Percentiles rank a stretch among this genome's conserved stretches.
These are phyloP conservation scores for Komagataella phaffii DNA, from an alignment of 805 yeast genomes.

Conservation along the genomic window DNA sequence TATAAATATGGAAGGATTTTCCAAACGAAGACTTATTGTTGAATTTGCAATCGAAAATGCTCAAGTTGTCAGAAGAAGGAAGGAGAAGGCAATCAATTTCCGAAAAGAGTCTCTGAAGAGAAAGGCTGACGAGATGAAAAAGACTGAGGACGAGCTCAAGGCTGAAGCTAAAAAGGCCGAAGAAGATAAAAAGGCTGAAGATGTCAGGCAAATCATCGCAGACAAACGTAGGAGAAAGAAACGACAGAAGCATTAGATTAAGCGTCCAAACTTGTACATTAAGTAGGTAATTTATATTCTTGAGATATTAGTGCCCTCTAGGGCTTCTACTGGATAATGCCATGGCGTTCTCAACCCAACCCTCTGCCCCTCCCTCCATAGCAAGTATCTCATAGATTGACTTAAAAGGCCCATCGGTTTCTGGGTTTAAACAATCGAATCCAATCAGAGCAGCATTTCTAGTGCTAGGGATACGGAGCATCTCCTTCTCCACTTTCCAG, in stretches of 20 bases:
- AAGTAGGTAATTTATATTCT: slow-evolving; percentile 21
- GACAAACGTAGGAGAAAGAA: slow-evolving; percentile 8
- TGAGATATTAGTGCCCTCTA: slow-evolving; percentile 50
- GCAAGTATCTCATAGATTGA: slow-evolving; percentile 47
- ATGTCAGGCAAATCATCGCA: slow-evolving; percentile 6
- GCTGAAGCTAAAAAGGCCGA: background rate
- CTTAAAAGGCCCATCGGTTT: slow-evolving; percentile 18
- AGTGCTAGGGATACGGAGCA: slow-evolving; percentile 88
- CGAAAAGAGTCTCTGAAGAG: slow-evolving; percentile 7
- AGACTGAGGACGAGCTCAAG: slow-evolving; percentile 6
- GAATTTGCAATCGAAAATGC: slow-evolving; percentile 97
- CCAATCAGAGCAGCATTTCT: slow-evolving; percentile 87
- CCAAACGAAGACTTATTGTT: slow-evolving; percentile 69
- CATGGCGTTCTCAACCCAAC: slow-evolving; percentile 79
- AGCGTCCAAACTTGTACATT: slow-evolving; percentile 8
- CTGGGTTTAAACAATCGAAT: slow-evolving; percentile 18
- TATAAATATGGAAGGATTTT: slow-evolving; percentile 38
- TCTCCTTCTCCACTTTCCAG: slow-evolving; percentile 77
- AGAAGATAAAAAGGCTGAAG: slow-evolving; percentile 5
- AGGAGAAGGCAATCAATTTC: slow-evolving; percentile 11
- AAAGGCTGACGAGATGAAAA: slow-evolving; percentile 13
- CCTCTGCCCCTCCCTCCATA: slow-evolving; percentile 80
- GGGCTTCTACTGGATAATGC: slow-evolving; percentile 58
- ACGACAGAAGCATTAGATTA: slow-evolving; percentile 25
- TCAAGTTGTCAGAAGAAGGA: slow-evolving; percentile 80